Base-by-base conservation (phyloP, 768 basidiomycete genomes). In the Udeniomyces megalosporus region DNA sequence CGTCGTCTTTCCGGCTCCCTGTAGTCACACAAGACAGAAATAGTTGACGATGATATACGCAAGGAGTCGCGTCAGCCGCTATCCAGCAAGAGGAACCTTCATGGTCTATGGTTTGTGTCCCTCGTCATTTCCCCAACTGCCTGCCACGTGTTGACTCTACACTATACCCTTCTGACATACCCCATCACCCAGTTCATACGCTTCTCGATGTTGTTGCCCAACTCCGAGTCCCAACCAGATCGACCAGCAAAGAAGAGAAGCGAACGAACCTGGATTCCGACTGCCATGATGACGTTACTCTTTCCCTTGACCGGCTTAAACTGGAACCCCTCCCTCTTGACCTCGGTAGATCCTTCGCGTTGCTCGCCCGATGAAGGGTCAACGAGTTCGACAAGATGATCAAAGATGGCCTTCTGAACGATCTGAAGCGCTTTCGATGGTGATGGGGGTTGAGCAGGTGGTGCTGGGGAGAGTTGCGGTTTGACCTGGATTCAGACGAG, bases 1-100 rank as follows among this genome's bases (percentile, higher is more conserved):
- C 24, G 95, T 99, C 4, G 95, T 99, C 78, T 99, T 99, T 47
- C 95, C 95, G 58, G 93, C 95, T 54, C 91, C 91, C 88, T 93
- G 68, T 31, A n/a, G n/a, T n/a, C 12, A 10, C 11, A n/a, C n/a
- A n/a, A n/a, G n/a, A n/a, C n/a, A n/a, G n/a, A n/a, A n/a, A n/a
- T n/a, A n/a, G n/a, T n/a, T n/a, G n/a, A n/a, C n/a, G n/a, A n/a
- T n/a, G n/a, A n/a, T n/a, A n/a, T n/a, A n/a, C n/a, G n/a, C n/a
- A n/a, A n/a, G n/a, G n/a, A n/a, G n/a, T n/a, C n/a, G n/a, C n/a
- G n/a, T n/a, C n/a, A n/a, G n/a, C n/a, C n/a, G n/a, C n/a, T n/a
- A n/a, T n/a, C n/a, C n/a, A n/a, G n/a, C n/a, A n/a, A n/a, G n/a
- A n/a, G n/a, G n/a, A n/a, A n/a, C n/a, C n/a, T n/a, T n/a, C n/a